phyloP scores from a whole-genome alignment of 805 yeast genomes.

The Candida germanica region DNA sequence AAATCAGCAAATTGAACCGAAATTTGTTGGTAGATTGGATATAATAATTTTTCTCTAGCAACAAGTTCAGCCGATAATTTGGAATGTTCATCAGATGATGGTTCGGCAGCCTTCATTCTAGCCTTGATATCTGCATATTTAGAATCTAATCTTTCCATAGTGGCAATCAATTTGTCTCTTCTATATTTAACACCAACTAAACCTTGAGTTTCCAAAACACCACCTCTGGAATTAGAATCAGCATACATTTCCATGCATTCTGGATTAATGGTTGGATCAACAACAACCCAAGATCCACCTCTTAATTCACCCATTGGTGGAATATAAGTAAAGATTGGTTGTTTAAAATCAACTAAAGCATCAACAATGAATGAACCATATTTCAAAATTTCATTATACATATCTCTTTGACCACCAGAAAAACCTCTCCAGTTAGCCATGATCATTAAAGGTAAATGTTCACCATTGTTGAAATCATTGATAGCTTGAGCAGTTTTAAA shows the following conservation, averaged over 20 bases:
- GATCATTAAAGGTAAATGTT: conserved; percentile 94
- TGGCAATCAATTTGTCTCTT: conserved; percentile 84
- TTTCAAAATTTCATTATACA: conserved; percentile 97
- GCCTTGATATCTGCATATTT: conserved; percentile 66
- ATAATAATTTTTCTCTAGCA: conserved; percentile 72
- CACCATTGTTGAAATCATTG: conserved; percentile 96
- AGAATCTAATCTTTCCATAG: conserved; percentile 87
- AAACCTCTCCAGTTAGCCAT: conserved; percentile 99
- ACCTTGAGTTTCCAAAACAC: conserved; percentile 98
- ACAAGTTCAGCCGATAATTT: conserved; percentile 61
- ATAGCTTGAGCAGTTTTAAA: conserved; percentile 99
- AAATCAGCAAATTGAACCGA: conserved; percentile 96
- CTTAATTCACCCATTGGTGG: conserved; percentile 98
- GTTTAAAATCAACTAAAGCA: conserved; percentile 92
- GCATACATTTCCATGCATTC: conserved; percentile 99
- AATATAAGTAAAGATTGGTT: conserved; percentile 94
- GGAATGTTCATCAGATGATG: conserved; percentile 64
- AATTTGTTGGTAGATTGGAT: conserved; percentile 89
- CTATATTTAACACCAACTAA: conserved; percentile 98
- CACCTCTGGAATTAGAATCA: conserved; percentile 91
- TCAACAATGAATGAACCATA: conserved; percentile 97
- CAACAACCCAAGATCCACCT: conserved; percentile 99
- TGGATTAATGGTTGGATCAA: conserved; percentile 94
- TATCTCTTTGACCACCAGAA: conserved; percentile 99
- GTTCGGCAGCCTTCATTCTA: conserved; percentile 49